A percentile compares a stretch with the other conserved stretches of the same genome.
Evolutionary conservation across 371 early-diverging fungal species (phyloP).

Genomic region (Polyrhizophydium stewartii): DNA sequence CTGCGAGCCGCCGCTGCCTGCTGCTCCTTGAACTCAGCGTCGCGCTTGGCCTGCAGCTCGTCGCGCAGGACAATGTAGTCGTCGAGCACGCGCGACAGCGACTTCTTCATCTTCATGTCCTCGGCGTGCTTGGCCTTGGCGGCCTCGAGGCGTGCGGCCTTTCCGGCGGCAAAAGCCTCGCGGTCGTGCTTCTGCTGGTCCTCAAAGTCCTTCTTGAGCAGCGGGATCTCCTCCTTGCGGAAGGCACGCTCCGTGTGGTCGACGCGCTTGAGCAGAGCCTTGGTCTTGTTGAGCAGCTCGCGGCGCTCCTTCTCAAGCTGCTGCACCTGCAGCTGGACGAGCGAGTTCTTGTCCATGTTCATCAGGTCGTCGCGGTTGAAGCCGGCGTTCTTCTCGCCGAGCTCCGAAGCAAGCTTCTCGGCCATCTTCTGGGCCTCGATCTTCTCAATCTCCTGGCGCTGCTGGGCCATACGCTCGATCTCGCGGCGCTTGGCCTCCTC

Average conservation of each 20-base stretch:
- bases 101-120: constrained; percentile 68
- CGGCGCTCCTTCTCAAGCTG: constrained; percentile 87
- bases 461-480: constrained; percentile 70
- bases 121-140: constrained; percentile 65
- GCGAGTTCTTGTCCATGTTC: constrained; percentile 72
- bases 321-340: constrained; percentile 83
- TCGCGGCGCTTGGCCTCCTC: constrained; percentile 85
- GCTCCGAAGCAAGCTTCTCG: constrained; percentile 66
- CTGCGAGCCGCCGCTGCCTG: constrained; percentile 21
- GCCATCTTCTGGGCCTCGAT: constrained; percentile 78
- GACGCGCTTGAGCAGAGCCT: constrained; percentile 65
- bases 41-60: constrained; percentile 30
- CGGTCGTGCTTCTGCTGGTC: constrained; percentile 80
- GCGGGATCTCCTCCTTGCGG: constrained; percentile 89
- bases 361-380: constrained; percentile 82
- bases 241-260: constrained; percentile 97
- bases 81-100: constrained; percentile 70
- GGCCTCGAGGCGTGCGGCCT: constrained; percentile 61
- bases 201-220: constrained; percentile 87
- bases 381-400: constrained; percentile 57
- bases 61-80: constrained; percentile 70
- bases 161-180: constrained; percentile 71
- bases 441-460: constrained; percentile 76
- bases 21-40: constrained; percentile 21
- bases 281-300: constrained; percentile 50